Evolutionary conservation across 805 yeast genomes (phyloP), one percentile per base, ranked within the genome.

Genomic region (Pichia scutulata): DNA sequence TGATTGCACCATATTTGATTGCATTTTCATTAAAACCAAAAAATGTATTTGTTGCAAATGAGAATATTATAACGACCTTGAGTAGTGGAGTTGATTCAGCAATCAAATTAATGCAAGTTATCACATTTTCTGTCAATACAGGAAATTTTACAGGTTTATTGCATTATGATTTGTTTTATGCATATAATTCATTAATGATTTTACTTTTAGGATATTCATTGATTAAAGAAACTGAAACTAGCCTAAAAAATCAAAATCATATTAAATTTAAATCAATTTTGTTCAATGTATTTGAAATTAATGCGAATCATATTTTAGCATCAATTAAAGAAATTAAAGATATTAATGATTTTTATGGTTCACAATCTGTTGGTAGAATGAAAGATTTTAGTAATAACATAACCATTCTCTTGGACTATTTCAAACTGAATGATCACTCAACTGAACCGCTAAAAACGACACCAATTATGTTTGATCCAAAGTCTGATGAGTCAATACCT

Each of bases 121-220:
- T 67, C 43, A 45, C 51, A 8, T 46, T 55, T 24, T 60, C 66
- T 0, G 44, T 46, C 13, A 25, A 44, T 8, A n/a, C 40, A 8
- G 22, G 39, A 8, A 23, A 52, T 30, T 54, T 65, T 47, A 64
- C 60, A 50, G 74, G 74, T 4, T 62, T 70, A 6, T 37, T 68
- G 10, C 65, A 66, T 23, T 56, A 59, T 16, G 75, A 72, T 53
- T 57, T 70, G 42, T 68, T 68, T 57, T 61, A 60, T 53, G 70
- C 67, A 3, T 72, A 72, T 51, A 62, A 63, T 43, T 63, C 72
- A 2, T 59, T 63, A 1, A 57, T 72, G 60, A 62, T 64, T 0
- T 52, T 70, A 16, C 61, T 70, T 16, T 48, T 69, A 39, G 63
- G 67, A 26, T 63, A 61, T 48, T 62, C 70, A 47, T 64, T 58